These are phyloP conservation scores for Scheffersomyces insectosa DNA, from an alignment of 1,139 yeast genomes.

Conservation along the genomic window DNA sequence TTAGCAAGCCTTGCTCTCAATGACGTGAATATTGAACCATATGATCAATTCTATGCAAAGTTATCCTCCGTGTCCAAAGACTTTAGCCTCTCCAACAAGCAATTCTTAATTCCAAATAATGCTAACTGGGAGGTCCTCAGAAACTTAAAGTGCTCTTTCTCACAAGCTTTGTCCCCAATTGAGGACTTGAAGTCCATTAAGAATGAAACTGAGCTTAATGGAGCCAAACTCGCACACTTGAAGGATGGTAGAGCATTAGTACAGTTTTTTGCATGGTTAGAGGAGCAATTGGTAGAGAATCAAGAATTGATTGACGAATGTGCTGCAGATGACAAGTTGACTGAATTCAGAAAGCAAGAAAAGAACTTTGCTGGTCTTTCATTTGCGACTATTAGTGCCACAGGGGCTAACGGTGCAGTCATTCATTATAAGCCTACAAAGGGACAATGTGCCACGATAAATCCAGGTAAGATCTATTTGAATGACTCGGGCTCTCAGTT, in stretches of 20 bases:
- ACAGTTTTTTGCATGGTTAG: constrained; percentile 86
- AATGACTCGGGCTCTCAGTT: constrained; percentile 96
- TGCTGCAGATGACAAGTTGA: constrained; percentile 71
- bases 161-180: constrained; percentile 57
- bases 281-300: constrained; percentile 55
- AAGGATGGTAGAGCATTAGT: constrained; percentile 86
- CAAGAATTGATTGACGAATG: constrained; percentile 71
- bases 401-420: constrained; percentile 91
- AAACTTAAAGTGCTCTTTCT: constrained; percentile 41
- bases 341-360: constrained; percentile 62
- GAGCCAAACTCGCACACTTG: constrained; percentile 76
- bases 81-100: constrained; percentile 37
- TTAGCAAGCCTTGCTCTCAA: constrained; percentile 29
- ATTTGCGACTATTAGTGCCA: constrained; percentile 88
- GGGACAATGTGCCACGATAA: constrained; percentile 64
- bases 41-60: constrained; percentile 56
- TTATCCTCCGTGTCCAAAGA: constrained; percentile 45
- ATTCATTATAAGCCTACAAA: constrained; percentile 83
- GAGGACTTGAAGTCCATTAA: constrained; percentile 78
- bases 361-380: constrained; percentile 77
- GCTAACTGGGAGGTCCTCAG: constrained; percentile 84
- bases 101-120: constrained; percentile 61
- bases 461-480: constrained; percentile 76
- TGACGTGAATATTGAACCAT: constrained; percentile 51
- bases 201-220: constrained; percentile 68